Evolutionary conservation across 1,284 basidiomycete genomes (phyloP).

Genomic region (Ceraceosorus guamensis): DNA sequence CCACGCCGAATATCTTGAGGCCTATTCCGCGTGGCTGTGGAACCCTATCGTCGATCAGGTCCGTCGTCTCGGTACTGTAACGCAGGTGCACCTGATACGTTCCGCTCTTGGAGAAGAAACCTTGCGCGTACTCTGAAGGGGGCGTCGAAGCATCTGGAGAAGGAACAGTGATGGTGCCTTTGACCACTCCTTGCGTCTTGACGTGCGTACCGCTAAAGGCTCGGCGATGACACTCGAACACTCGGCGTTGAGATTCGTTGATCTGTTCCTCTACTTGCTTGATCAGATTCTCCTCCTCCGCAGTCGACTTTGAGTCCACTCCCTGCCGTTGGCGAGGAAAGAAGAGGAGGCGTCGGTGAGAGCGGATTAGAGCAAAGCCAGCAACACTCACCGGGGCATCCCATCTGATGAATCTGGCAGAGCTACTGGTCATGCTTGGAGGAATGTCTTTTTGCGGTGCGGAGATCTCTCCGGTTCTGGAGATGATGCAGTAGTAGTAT

Average conservation of each 20-base stretch:
- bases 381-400: too few relatives aligned
- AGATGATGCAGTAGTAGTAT: too few relatives aligned
- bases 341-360: too few relatives aligned
- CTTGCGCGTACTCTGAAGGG: constrained; percentile 33
- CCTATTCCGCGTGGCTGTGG: constrained; percentile 39
- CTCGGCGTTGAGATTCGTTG: constrained; percentile 7
- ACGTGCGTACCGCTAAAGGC: constrained; percentile 28
- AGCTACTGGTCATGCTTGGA: too few relatives aligned
- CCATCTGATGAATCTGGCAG: too few relatives aligned
- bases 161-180: constrained; percentile 26
- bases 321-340: too few relatives aligned
- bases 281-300: constrained; percentile 31
- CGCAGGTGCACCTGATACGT: constrained; percentile 28
- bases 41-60: constrained; percentile 26
- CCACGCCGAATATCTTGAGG: constrained; percentile 33
- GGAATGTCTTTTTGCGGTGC: too few relatives aligned
- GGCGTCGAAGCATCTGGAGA: constrained; percentile 20
- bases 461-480: too few relatives aligned
- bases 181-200: constrained; percentile 29
- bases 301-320: too few relatives aligned
- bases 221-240: constrained; percentile 14
- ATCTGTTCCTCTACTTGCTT: constrained; percentile 29
- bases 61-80: constrained; percentile 31
- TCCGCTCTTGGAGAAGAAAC: constrained; percentile 25
- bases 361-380: too few relatives aligned